Conservation (phyloP, 2,329 filamentous ascomycete genomes). For the Chalaropsis ovoidea region DNA sequence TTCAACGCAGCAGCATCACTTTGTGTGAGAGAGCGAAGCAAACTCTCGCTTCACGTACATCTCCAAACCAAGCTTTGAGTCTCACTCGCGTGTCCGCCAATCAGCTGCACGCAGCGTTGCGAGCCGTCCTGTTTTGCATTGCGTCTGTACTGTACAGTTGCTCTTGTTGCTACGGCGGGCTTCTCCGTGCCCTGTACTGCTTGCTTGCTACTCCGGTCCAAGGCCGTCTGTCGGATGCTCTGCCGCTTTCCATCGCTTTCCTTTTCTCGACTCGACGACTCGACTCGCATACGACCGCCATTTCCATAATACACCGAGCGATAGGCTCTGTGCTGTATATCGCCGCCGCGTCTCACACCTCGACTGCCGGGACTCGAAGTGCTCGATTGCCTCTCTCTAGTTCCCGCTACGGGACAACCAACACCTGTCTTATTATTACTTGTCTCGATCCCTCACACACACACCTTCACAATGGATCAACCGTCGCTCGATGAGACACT, state of each 20-base stretch:
- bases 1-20: background rate
- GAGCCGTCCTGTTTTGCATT: no score
- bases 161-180: no score
- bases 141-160: no score
- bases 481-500: conserved; percentile 35
- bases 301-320: background rate
- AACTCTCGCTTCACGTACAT: background rate
- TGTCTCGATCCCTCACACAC: background rate
- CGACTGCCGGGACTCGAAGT: background rate
- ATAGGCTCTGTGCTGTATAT: background rate
- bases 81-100: no score
- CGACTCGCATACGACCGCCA: background rate
- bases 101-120: no score
- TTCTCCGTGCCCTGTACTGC: no score
- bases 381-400: background rate
- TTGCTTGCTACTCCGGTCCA: no score
- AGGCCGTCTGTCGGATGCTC: background rate
- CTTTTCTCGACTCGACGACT: background rate
- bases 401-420: background rate
- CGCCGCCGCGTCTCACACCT: background rate
- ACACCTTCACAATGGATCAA: conserved; percentile 32
- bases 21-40: background rate
- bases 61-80: background rate
- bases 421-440: background rate
- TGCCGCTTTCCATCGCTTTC: background rate